phyloP scores from a whole-genome alignment of 352 stramenopile genomes.

The Phytophthora fragariaefolia region DNA sequence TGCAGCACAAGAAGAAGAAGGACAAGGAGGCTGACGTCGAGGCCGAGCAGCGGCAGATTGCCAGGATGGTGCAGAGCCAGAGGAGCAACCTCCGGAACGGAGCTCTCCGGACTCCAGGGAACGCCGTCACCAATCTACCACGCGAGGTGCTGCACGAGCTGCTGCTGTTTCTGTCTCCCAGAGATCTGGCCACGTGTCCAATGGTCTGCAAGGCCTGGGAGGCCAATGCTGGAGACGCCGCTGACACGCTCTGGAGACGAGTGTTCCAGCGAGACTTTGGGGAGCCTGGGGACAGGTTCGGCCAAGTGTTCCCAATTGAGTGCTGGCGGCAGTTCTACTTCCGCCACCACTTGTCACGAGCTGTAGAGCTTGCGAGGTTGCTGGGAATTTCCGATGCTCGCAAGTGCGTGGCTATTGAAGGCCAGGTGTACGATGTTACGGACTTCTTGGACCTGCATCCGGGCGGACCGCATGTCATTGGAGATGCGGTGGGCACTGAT shows the following conservation, averaged over 20 bases:
- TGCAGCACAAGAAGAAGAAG: constrained; percentile 58
- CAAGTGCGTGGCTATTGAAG: constrained; percentile 70
- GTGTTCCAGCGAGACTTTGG: constrained; percentile 65
- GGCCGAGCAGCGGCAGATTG: constrained; percentile 34
- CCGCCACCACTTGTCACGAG: constrained; percentile 64
- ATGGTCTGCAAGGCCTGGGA: constrained; percentile 57
- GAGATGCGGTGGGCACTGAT: constrained; percentile 73
- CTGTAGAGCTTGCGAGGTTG: constrained; percentile 67
- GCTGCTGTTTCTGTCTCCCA: constrained; percentile 55
- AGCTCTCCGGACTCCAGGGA: neutral
- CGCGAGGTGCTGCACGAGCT: constrained; percentile 58
- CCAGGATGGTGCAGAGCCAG: constrained; percentile 22
- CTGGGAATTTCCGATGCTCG: constrained; percentile 44
- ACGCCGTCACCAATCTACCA: constrained; percentile 36
- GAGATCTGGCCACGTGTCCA: constrained; percentile 51
- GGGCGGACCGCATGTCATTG: constrained; percentile 73
- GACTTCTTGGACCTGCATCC: constrained; percentile 72
- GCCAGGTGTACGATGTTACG: constrained; percentile 73
- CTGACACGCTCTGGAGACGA: constrained; percentile 53
- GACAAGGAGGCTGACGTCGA: constrained; percentile 22
- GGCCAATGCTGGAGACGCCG: constrained; percentile 33
- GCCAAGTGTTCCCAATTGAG: constrained; percentile 54
- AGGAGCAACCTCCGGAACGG: constrained; percentile 19
- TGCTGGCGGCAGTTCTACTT: constrained; percentile 81
- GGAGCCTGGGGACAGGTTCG: constrained; percentile 59